A percentile compares a stretch with the other conserved stretches of the same genome.
Conservation (phyloP, 106 monocot species). For the Dioscorea zingiberensis region DNA sequence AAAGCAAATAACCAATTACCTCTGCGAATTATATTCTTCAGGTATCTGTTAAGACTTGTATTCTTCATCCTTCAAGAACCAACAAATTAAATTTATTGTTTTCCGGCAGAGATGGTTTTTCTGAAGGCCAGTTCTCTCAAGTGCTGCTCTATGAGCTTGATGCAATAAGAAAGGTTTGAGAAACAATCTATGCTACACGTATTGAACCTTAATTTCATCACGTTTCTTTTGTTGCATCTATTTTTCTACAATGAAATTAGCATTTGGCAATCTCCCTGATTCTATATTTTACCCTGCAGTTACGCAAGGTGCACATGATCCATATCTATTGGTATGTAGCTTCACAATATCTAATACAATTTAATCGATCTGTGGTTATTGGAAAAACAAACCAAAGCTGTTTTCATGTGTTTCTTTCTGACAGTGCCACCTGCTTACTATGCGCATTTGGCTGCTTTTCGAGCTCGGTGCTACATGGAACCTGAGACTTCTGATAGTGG, state of each 20-base stretch:
- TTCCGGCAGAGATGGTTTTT: conserved; percentile 80
- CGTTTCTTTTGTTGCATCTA: background rate
- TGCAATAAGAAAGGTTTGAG: conserved; percentile 76
- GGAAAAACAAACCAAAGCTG: too few species aligned
- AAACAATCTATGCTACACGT: conserved; percentile 84
- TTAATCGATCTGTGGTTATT: background rate
- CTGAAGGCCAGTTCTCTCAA: conserved; percentile 96
- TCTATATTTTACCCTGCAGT: conserved; percentile 17
- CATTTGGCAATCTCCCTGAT: background rate
- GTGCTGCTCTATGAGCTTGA: conserved; percentile 85
- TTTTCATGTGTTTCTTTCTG: background rate
- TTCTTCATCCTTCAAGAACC: too few species aligned
- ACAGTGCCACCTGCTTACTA: conserved; percentile 97
- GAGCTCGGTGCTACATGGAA: conserved; percentile 91
- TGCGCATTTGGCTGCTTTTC: conserved; percentile 85
- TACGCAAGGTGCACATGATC: conserved; percentile 89
- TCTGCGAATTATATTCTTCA: conserved; percentile 93
- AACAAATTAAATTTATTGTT: background rate
- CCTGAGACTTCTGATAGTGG: conserved; percentile 78
- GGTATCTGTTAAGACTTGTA: conserved; percentile 20
- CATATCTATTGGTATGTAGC: conserved; percentile 55
- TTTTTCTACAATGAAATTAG: background rate
- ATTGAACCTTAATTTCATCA: background rate
- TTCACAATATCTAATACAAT: background rate
- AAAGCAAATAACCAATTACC: conserved; percentile 82